phyloP scores from a whole-genome alignment of 164 flowering plant species.

The Berberis vulgaris region DNA sequence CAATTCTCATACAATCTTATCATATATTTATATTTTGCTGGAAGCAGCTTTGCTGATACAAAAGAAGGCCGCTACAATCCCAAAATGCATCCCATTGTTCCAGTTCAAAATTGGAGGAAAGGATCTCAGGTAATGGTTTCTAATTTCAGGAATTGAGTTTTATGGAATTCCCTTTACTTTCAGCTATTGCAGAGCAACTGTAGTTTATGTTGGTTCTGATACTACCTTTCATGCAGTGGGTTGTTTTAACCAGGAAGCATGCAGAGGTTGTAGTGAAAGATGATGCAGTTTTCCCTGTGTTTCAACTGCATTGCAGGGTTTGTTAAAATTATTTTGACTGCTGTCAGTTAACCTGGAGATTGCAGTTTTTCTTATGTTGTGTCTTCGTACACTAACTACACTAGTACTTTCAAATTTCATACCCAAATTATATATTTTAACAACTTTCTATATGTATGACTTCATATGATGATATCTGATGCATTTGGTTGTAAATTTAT shows the following conservation, averaged over 20 bases:
- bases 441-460: background rate
- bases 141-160: background rate
- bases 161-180: background rate
- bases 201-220: background rate
- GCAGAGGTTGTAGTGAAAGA: slow-evolving; percentile 75
- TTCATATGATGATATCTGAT: background rate
- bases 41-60: slow-evolving; percentile 84
- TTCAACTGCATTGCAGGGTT: slow-evolving; percentile 81
- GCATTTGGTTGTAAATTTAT: slow-evolving; percentile 7
- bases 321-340: background rate
- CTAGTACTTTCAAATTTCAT: no score
- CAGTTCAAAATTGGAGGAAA: slow-evolving; percentile 90
- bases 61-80: slow-evolving; percentile 96
- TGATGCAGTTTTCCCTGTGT: slow-evolving; percentile 58
- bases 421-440: no score
- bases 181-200: background rate
- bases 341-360: background rate
- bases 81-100: slow-evolving; percentile 79
- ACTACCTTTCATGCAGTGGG: slow-evolving; percentile 59
- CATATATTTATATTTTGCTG: slow-evolving; percentile 6
- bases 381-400: no score
- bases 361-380: no score
- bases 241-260: slow-evolving; percentile 78
- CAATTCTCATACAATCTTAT: no score
- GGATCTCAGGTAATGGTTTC: slow-evolving; percentile 84